Conservation (phyloP, 176 grass and related monocot genomes). For the Lolium perenne region DNA sequence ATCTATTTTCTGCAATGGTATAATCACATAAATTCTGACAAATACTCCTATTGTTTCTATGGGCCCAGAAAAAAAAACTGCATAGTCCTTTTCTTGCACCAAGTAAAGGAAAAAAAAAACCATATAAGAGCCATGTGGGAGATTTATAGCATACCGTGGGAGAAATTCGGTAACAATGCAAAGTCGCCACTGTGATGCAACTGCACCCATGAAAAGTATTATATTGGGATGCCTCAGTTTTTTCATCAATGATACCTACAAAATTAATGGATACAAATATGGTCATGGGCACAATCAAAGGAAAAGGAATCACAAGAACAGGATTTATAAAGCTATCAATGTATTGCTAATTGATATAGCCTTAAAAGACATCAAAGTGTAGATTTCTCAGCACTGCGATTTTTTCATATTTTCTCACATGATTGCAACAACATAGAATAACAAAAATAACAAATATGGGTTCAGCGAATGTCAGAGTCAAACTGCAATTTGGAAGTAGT, state of each 20-base stretch:
- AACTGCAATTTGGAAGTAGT: neutral
- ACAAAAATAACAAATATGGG: neutral
- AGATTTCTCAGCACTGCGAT: neutral
- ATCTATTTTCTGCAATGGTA: neutral
- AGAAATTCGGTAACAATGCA: slow-evolving; percentile 96
- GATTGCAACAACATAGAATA: slow-evolving; percentile 17
- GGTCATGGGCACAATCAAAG: neutral
- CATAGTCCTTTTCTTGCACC: neutral
- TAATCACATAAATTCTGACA: neutral
- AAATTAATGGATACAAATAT: neutral
- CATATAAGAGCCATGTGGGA: slow-evolving; percentile 14
- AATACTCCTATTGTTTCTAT: neutral
- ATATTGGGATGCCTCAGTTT: slow-evolving; percentile 93
- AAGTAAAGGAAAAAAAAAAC: slow-evolving; percentile 26
- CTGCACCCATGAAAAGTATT: slow-evolving; percentile 96
- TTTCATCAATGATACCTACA: slow-evolving; percentile 91
- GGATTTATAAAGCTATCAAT: slow-evolving; percentile 7
- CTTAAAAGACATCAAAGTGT: neutral
- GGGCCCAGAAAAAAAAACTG: neutral
- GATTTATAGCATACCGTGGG: slow-evolving; percentile 62
- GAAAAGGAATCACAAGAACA: slow-evolving; percentile 23
- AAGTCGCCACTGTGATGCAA: slow-evolving; percentile 76
- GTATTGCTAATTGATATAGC: neutral
- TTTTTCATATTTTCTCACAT: slow-evolving; percentile 16
- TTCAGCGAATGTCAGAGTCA: neutral